Base-by-base conservation (phyloP, 768 basidiomycete genomes). In the Galerina marginata region DNA sequence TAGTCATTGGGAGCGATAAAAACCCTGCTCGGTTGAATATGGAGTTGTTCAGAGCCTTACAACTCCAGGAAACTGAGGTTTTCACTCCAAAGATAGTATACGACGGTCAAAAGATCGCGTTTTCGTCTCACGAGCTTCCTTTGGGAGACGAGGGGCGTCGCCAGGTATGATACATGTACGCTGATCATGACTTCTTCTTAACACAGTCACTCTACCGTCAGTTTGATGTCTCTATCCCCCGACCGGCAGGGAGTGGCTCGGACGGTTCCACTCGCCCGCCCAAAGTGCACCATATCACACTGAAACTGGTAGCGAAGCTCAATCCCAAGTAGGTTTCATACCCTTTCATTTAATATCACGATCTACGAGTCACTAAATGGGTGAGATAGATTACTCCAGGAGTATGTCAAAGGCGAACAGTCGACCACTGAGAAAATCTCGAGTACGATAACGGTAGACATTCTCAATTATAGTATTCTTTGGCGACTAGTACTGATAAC, bases 91-190 rank as follows among this genome's bases (percentile, higher is more conserved):
- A 81, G 4, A 86, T 81, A 10, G 90, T 85, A 0, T 93, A 93
- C 57, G 92, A 94, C 61, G 91, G 92, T 0, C 81, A 87, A 40
- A 93, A 92, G 72, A 93, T 91, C 63, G 69, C 81, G 10, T 94
- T 90, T 67, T 77, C 87, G 4, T 74, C 86, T 9, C 77, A 81
- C 20, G 74, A 81, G 47, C 78, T 93, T 5, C 81, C 85, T 0
- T 83, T 95, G 12, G 84, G 83, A 12, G 76, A 75, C 0, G 71
- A 67, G 0, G 75, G 79, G 23, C 80, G 78, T 4, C 80, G 80
- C 59, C 87, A 84, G 74, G 89, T 84, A 65, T 62, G 58, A 14
- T 51, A 33, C 29, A 1, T 33, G 29, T 33, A 7, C 29, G 7
- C 5, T 2, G 7, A 5, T 33, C 29, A 7, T 2, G 29, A 33